Conservation (phyloP, 768 basidiomycete genomes). For the Suillus americanus region DNA sequence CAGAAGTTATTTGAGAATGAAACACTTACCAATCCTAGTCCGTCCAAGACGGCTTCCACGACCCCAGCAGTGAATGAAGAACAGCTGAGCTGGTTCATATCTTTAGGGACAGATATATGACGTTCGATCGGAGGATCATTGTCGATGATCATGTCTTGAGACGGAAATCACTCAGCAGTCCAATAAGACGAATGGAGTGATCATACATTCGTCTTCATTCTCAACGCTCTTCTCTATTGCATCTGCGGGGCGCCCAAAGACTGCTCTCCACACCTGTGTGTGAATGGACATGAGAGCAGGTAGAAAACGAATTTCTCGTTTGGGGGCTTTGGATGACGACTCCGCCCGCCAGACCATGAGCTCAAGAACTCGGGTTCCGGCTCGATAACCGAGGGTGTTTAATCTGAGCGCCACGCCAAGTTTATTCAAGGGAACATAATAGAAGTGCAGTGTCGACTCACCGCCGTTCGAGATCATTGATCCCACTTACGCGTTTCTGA, state of each 20-base stretch:
- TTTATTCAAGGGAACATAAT: background rate
- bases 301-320: constrained; percentile 87
- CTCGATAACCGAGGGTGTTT: constrained; percentile 90
- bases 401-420: constrained; percentile 47
- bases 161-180: constrained; percentile 9
- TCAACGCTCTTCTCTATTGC: constrained; percentile 96
- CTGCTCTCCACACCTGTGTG: constrained; percentile 92
- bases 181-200: constrained; percentile 3
- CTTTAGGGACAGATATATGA: constrained; percentile 89
- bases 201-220: constrained; percentile 91
- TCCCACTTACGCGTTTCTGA: constrained; percentile 91
- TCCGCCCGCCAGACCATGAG: constrained; percentile 81
- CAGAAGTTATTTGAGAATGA: background rate
- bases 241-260: constrained; percentile 92
- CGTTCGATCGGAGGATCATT: constrained; percentile 93
- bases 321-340: constrained; percentile 81
- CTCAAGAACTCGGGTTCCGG: constrained; percentile 85
- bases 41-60: constrained; percentile 95
- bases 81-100: constrained; percentile 91
- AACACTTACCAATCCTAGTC: constrained; percentile 84
- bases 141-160: constrained; percentile 93
- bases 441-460: constrained; percentile 32
- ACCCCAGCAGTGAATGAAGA: constrained; percentile 98
- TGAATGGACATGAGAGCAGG: constrained; percentile 93
- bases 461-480: constrained; percentile 94